phyloP scores from a whole-genome alignment of 352 stramenopile species.

The Globisporangium spiculum region DNA sequence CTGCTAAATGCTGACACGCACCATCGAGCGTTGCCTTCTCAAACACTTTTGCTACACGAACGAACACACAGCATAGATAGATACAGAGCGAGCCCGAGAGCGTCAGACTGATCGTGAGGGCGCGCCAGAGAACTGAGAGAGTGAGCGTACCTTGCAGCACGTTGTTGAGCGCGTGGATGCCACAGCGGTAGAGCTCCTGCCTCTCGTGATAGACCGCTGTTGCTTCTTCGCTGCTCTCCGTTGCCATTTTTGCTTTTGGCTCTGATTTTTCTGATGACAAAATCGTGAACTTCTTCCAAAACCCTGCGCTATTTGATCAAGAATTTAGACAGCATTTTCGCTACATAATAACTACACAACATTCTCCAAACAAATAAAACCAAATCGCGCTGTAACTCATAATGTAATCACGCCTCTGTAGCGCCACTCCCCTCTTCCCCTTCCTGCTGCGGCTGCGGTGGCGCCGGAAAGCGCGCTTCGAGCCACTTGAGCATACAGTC shows the following conservation, averaged over 20 bases:
- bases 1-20: slow-evolving; percentile 37
- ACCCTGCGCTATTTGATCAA: background rate
- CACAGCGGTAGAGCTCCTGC: slow-evolving; percentile 73
- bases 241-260: background rate
- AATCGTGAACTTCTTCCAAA: background rate
- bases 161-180: slow-evolving; percentile 83
- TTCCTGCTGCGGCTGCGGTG: background rate
- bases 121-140: background rate
- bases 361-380: background rate
- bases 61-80: background rate
- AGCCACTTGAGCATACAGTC: slow-evolving; percentile 41
- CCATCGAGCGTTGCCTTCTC: slow-evolving; percentile 45
- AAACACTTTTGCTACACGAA: slow-evolving; percentile 34
- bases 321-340: background rate
- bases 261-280: background rate
- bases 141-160: slow-evolving; percentile 47
- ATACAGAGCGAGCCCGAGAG: background rate
- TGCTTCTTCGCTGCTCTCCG: background rate
- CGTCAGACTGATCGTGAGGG: background rate
- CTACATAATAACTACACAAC: background rate
- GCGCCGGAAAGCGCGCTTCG: slow-evolving; percentile 26
- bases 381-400: background rate
- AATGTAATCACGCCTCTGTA: background rate
- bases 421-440: background rate
- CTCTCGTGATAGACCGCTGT: slow-evolving; percentile 53